Evolutionary conservation across 129 eudicot genomes (phyloP).

Genomic region (Helianthus annuus): DNA sequence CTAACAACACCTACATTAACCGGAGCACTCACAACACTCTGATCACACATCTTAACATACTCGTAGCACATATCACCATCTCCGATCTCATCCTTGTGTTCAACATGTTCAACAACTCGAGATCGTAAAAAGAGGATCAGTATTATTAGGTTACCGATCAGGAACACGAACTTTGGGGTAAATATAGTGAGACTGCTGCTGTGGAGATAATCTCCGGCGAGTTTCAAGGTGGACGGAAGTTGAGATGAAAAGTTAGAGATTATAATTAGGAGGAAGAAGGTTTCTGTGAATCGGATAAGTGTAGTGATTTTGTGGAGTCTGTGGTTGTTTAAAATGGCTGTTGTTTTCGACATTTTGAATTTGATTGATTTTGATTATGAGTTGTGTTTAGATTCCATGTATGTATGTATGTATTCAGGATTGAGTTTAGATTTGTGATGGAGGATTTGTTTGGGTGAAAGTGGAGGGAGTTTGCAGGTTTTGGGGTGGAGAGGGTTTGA

Average conservation of each 20-base stretch:
- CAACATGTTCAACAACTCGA: slow-evolving; percentile 11
- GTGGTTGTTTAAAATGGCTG: slow-evolving; percentile 44
- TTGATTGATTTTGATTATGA: slow-evolving; percentile 48
- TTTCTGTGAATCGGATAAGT: slow-evolving; percentile 56
- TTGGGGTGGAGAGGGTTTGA: too few relatives aligned
- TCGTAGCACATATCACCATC: slow-evolving; percentile 42
- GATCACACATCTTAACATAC: slow-evolving; percentile 40
- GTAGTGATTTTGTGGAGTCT: slow-evolving; percentile 46
- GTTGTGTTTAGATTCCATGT: slow-evolving; percentile 8
- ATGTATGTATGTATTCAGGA: too few relatives aligned
- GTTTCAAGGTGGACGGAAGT: slow-evolving; percentile 44
- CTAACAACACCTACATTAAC: not conserved
- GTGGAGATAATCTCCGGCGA: slow-evolving; percentile 44
- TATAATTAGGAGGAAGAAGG: slow-evolving; percentile 40
- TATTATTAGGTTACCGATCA: slow-evolving; percentile 66
- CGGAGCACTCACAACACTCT: not conserved
- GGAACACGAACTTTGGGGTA: slow-evolving; percentile 68
- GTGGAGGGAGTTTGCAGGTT: not conserved
- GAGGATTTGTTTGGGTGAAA: slow-evolving; percentile 21
- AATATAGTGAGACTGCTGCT: slow-evolving; percentile 34
- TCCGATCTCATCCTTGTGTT: slow-evolving; percentile 5
- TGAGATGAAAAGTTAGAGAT: slow-evolving; percentile 48
- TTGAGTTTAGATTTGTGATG: not conserved
- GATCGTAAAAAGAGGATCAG: slow-evolving; percentile 53
- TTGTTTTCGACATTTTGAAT: slow-evolving; percentile 52